Evolutionary conservation across 257 asterid genomes (phyloP).

Genomic region (Nicotiana paniculata): DNA sequence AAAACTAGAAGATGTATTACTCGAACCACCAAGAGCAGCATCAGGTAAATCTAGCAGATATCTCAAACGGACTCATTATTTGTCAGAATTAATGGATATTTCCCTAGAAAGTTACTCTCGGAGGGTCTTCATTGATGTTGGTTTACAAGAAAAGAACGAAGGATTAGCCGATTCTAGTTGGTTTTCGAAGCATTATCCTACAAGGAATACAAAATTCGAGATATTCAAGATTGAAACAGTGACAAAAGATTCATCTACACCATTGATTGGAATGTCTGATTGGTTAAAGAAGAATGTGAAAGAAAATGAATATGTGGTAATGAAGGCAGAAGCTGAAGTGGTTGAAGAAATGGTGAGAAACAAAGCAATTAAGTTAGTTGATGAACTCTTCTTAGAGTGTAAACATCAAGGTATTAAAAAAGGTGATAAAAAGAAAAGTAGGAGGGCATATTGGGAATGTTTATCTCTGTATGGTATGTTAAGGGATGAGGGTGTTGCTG

Average conservation of each 20-base stretch:
- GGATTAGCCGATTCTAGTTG: slow-evolving; percentile 26
- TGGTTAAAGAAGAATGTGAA: slow-evolving; percentile 50
- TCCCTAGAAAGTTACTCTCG: slow-evolving; percentile 33
- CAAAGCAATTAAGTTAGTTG: slow-evolving; percentile 48
- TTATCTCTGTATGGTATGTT: slow-evolving; percentile 67
- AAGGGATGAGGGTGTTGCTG: slow-evolving; percentile 77
- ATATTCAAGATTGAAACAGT: slow-evolving; percentile 30
- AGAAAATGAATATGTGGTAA: slow-evolving; percentile 63
- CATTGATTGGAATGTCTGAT: slow-evolving; percentile 33
- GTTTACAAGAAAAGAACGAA: background rate
- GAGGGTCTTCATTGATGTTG: slow-evolving; percentile 31
- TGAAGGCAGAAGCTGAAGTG: slow-evolving; percentile 81
- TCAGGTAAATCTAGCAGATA: slow-evolving; percentile 31
- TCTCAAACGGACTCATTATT: slow-evolving; percentile 20
- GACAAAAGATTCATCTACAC: slow-evolving; percentile 7
- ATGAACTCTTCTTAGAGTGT: slow-evolving; percentile 75
- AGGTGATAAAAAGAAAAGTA: slow-evolving; percentile 22
- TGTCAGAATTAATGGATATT: slow-evolving; percentile 38
- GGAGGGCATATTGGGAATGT: slow-evolving; percentile 87
- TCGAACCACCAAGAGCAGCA: slow-evolving; percentile 38
- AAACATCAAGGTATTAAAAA: slow-evolving; percentile 42
- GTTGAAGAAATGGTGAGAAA: slow-evolving; percentile 63
- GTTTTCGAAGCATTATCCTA: slow-evolving; percentile 44
- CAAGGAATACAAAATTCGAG: slow-evolving; percentile 32
- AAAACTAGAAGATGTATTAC: slow-evolving; percentile 30